Evolutionary conservation across 176 grass and related monocot species (phyloP).

Genomic region (Elaeis guineensis): DNA sequence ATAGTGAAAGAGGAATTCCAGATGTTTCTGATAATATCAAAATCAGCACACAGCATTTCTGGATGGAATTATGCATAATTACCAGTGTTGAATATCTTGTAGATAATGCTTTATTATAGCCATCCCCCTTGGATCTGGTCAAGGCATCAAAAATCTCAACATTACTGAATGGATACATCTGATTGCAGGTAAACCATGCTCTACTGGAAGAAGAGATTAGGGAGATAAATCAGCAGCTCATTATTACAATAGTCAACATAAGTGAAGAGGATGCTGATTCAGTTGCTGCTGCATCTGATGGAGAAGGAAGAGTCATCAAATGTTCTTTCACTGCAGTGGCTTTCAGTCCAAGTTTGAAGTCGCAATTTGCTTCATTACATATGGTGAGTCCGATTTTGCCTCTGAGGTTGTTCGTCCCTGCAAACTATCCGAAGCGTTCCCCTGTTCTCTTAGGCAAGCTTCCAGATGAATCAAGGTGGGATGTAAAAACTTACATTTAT

Average conservation of each 20-base stretch:
- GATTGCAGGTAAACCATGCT: constrained; percentile 60
- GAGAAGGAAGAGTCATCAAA: constrained; percentile 78
- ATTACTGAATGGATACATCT: no score
- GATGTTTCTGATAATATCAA: no score
- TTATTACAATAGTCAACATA: constrained; percentile 73
- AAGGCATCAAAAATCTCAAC: no score
- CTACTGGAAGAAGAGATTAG: constrained; percentile 78
- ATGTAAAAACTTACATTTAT: no score
- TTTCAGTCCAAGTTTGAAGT: constrained; percentile 74
- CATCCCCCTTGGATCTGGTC: no score
- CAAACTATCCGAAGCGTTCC: constrained; percentile 79
- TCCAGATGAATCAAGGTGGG: constrained; percentile 73
- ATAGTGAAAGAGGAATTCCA: no score
- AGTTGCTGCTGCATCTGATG: constrained; percentile 46
- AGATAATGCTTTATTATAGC: no score
- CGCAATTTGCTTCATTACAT: constrained; percentile 73
- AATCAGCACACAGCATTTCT: no score
- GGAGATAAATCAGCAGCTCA: constrained; percentile 80
- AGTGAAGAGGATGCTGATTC: constrained; percentile 59
- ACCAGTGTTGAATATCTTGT: no score
- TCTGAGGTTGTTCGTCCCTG: constrained; percentile 80
- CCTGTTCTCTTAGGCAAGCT: constrained; percentile 85
- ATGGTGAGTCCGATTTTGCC: constrained; percentile 94
- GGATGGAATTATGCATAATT: no score
- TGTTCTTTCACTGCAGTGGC: constrained; percentile 81